phyloP scores from a whole-genome alignment of 805 yeast genomes.

The Nakazawaea populi region DNA sequence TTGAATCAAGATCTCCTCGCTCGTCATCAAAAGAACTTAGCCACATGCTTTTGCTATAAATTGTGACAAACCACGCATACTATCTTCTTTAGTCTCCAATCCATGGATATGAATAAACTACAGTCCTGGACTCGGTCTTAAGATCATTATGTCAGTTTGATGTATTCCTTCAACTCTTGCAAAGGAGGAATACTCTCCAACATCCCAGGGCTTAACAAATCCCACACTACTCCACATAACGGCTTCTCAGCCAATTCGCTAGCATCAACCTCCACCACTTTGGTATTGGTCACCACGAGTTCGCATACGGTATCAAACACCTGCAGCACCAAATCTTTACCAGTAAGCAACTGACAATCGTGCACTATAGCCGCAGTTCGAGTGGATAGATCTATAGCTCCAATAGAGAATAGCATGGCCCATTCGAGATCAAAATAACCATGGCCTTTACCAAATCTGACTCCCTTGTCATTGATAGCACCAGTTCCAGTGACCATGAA shows the following conservation, averaged over 20 bases:
- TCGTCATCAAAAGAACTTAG: no score
- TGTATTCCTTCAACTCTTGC: slow-evolving; percentile 14
- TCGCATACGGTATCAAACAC: slow-evolving; percentile 26
- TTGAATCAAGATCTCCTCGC: no score
- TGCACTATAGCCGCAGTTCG: slow-evolving; percentile 24
- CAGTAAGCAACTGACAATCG: slow-evolving; percentile 21
- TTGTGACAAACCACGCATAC: no score
- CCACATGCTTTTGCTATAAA: no score
- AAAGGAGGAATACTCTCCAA: slow-evolving; percentile 23
- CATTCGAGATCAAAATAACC: slow-evolving; percentile 26
- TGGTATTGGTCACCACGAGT: slow-evolving; percentile 21
- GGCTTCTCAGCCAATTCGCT: slow-evolving; percentile 17
- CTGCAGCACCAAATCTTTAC: slow-evolving; percentile 21
- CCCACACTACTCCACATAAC: slow-evolving; percentile 23
- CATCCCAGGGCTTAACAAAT: slow-evolving; percentile 20
- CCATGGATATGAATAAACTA: not conserved
- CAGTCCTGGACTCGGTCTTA: not conserved
- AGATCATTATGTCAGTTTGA: not conserved
- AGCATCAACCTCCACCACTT: slow-evolving; percentile 12
- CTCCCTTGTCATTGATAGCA: slow-evolving; percentile 23
- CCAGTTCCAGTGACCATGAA: slow-evolving; percentile 26
- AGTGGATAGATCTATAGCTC: slow-evolving; percentile 16
- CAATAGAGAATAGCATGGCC: slow-evolving; percentile 24
- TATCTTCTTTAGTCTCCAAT: no score
- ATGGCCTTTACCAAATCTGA: slow-evolving; percentile 26